Evolutionary conservation across 2,329 filamentous ascomycete genomes (phyloP).

Genomic region (Ceratocystis eucalypticola): DNA sequence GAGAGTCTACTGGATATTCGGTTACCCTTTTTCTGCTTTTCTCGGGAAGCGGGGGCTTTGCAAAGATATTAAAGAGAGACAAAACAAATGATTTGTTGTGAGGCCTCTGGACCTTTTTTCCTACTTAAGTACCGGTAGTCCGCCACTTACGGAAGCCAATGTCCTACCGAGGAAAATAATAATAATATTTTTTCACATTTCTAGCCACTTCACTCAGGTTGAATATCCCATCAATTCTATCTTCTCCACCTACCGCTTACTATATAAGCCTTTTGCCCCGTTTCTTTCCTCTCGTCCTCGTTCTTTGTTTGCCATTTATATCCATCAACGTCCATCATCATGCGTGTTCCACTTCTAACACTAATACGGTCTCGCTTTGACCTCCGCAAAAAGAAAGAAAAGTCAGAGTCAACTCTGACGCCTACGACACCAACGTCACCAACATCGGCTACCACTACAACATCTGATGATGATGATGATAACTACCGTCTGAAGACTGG

Average conservation of each 20-base stretch:
- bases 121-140: background rate
- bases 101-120: no score
- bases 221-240: background rate
- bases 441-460: background rate
- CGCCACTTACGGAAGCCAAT: background rate
- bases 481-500: background rate
- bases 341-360: slow-evolving; percentile 5
- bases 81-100: no score
- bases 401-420: background rate
- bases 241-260: background rate
- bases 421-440: background rate
- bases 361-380: slow-evolving; percentile 9
- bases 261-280: background rate
- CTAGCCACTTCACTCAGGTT: no score
- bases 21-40: background rate
- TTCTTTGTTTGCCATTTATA: background rate
- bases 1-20: background rate
- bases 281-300: background rate
- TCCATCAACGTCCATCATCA: background rate
- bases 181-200: no score
- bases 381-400: slow-evolving; percentile 5
- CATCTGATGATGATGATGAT: background rate
- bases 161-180: no score
- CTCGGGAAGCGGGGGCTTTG: background rate
- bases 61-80: background rate